phyloP scores from a whole-genome alignment of 495 filamentous ascomycete genomes.

The Cercophora newfieldiana region DNA sequence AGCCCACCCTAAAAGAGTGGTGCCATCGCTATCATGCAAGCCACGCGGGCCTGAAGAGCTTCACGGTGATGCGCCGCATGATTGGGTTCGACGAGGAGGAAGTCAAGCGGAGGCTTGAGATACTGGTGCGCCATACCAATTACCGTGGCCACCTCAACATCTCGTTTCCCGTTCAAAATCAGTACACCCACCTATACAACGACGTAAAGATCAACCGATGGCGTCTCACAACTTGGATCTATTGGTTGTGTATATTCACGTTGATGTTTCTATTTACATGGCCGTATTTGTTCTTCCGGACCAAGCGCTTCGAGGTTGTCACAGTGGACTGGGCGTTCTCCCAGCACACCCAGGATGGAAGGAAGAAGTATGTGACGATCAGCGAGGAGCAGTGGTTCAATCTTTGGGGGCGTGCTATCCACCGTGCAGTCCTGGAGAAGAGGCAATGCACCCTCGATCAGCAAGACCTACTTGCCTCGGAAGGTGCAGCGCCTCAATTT shows the following conservation, averaged over 20 bases:
- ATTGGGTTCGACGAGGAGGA: slow-evolving; percentile 51
- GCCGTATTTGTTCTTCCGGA: slow-evolving; percentile 63
- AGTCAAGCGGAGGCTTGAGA: slow-evolving; percentile 45
- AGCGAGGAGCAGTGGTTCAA: slow-evolving; percentile 51
- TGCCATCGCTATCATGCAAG: slow-evolving; percentile 57
- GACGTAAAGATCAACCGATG: slow-evolving; percentile 55
- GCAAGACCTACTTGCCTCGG: slow-evolving; percentile 39
- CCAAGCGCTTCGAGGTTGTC: slow-evolving; percentile 61
- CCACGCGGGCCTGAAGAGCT: slow-evolving; percentile 49
- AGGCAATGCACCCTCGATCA: slow-evolving; percentile 42
- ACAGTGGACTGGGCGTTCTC: slow-evolving; percentile 56
- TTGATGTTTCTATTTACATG: slow-evolving; percentile 63
- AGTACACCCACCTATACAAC: slow-evolving; percentile 55
- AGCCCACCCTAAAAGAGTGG: slow-evolving; percentile 54
- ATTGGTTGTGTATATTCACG: slow-evolving; percentile 59
- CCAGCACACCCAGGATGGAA: slow-evolving; percentile 22
- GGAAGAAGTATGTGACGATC: slow-evolving; percentile 46
- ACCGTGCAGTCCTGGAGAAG: slow-evolving; percentile 43
- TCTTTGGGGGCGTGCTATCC: slow-evolving; percentile 46
- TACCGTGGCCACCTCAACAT: slow-evolving; percentile 59
- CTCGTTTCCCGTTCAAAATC: slow-evolving; percentile 51
- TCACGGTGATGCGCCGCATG: slow-evolving; percentile 52
- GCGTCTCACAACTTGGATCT: slow-evolving; percentile 57
- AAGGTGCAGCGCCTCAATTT: slow-evolving; percentile 35
- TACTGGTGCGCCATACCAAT: slow-evolving; percentile 55